Evolutionary conservation across 257 asterid species (phyloP).

Genomic region (Mentha longifolia): DNA sequence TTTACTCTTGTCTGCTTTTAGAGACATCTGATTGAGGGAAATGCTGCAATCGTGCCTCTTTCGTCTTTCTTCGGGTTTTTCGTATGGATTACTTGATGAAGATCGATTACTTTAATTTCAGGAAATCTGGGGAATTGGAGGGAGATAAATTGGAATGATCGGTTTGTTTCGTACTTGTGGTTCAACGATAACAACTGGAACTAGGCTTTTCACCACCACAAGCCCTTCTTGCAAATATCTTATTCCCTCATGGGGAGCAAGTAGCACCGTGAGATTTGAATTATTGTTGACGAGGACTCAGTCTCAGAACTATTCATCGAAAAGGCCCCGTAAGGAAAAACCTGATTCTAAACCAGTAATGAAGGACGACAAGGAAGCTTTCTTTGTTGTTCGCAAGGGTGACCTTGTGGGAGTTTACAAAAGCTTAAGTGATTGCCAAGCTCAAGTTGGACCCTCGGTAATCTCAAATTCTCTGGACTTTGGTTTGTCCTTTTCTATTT

Average conservation of each 20-base stretch:
- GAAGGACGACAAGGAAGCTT: constrained; percentile 93
- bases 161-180: constrained; percentile 71
- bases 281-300: constrained; percentile 44
- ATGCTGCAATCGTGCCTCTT: constrained; percentile 2
- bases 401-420: constrained; percentile 89
- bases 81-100: constrained; percentile 17
- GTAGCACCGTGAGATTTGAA: constrained; percentile 45
- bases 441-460: constrained; percentile 98
- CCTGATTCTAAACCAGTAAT: constrained; percentile 45
- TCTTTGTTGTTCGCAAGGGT: constrained; percentile 95
- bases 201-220: constrained; percentile 42
- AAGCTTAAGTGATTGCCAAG: constrained; percentile 93
- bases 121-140: constrained; percentile 44
- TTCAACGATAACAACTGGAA: constrained; percentile 48
- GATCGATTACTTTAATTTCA: constrained; percentile 30
- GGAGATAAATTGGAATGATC: constrained; percentile 61
- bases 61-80: constrained; percentile 16
- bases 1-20: neutral
- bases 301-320: constrained; percentile 58
- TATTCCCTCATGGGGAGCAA: constrained; percentile 48
- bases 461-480: constrained; percentile 31
- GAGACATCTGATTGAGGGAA: constrained; percentile 7
- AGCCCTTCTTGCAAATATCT: constrained; percentile 45
- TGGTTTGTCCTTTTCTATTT: constrained; percentile 19
- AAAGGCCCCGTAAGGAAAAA: constrained; percentile 48